Evolutionary conservation across 306 rosid genomes (phyloP).

Genomic region (Chamaecrista fasciculata): DNA sequence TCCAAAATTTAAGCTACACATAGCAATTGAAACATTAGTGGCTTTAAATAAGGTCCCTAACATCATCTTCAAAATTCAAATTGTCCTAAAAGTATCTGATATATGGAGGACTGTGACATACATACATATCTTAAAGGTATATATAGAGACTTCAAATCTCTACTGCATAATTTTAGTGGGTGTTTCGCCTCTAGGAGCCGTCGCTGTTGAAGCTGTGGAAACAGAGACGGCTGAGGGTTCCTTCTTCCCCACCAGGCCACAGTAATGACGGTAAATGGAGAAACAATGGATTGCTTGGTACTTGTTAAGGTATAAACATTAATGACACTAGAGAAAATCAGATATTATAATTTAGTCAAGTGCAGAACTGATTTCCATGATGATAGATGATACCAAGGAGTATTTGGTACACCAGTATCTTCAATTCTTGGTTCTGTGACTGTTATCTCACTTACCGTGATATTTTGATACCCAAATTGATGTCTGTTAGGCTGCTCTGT

Average conservation of each 20-base stretch:
- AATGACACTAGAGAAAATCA: background rate
- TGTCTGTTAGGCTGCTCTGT: no score
- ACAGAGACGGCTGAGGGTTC: slow-evolving; percentile 7
- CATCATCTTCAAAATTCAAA: slow-evolving; percentile 2
- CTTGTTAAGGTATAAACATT: background rate
- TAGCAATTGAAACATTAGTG: background rate
- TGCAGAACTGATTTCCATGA: slow-evolving; percentile 6
- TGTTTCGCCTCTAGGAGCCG: background rate
- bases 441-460: no score
- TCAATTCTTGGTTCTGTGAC: no score
- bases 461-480: no score
- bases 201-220: no score
- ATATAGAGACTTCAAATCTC: slow-evolving; percentile 12
- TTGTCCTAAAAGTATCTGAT: slow-evolving; percentile 3
- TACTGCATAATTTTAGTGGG: background rate
- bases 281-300: slow-evolving; percentile 1
- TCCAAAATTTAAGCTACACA: background rate
- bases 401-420: no score
- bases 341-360: slow-evolving; percentile 10
- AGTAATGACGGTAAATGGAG: background rate
- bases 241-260: background rate
- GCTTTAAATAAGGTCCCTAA: slow-evolving; percentile 5
- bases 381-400: background rate
- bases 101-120: background rate
- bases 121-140: background rate